Evolutionary conservation across 768 basidiomycete species (phyloP), one percentile per base, ranked within the genome.

Genomic region (Austroboletus eburneus): DNA sequence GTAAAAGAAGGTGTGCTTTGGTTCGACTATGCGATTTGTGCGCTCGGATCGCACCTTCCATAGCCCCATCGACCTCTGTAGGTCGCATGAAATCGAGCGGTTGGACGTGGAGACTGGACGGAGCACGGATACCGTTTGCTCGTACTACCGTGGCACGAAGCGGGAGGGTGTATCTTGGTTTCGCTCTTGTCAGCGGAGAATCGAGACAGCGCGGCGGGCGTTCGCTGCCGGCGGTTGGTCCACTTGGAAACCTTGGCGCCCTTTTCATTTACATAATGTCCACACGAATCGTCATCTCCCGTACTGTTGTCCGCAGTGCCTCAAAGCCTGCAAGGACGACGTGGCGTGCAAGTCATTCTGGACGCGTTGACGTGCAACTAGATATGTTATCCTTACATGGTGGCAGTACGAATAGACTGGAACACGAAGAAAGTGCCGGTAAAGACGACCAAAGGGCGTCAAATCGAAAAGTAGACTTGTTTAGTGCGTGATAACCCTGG

Each of bases 161-260:
- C 18, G 57, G 0, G 76, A 76, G 46, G 74, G 74, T 0, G 66
- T 81, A 14, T 66, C 62, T 2, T 82, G 78, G 72, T 66, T 84
- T 35, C 68, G 67, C 49, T 60, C 66, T n/a, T 71, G 72, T 45
- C 83, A 85, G 55, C 58, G 59, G 25, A 61, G 66, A 4, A 69
- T 87, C 40, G 64, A 73, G 43, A 63, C 58, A 3, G 72, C 81
- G 0, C 65, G 61, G 1, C 76, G 72, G 34, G 71, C 88, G 4
- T 72, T 87, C 7, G 73, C 87, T 13, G 75, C 87, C 3, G 86
- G 87, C 2, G 85, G 83, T n/a, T 10, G 86, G 87, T 1, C 82
- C 86, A 1, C 73, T 87, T 9, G 86, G 85, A 3, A 78, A 87
- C 22, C 82, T 83, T 85, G 58, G 54, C 80, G 72, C 22, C n/a